Base-by-base conservation (phyloP, 306 rosid species). In the Pueraria montana region DNA sequence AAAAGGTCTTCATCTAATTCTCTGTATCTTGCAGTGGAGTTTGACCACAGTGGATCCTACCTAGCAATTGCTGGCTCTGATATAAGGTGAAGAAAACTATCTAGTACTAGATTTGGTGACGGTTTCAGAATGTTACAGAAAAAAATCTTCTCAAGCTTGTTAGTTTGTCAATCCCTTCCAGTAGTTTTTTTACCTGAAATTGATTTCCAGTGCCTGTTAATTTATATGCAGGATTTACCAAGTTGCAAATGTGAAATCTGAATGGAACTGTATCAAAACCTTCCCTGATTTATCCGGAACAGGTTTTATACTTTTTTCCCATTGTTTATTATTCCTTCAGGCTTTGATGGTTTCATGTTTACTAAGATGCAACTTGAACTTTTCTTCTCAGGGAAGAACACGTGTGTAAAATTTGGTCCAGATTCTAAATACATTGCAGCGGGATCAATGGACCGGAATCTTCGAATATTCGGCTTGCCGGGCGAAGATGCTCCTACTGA, bases 211-310 rank as follows among this genome's bases (percentile, higher is more conserved):
- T 48, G 49, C 80, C 16, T 82, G 81, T 42, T 83, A 65, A 81
- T 62, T 40, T 79, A 56, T 79, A 56, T 84, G 92, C 97, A 96
- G 99, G 84, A 91, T 96, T 80, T 88, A 92, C 90, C 99, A 96
- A 89, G 97, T 92, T 74, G 96, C 98, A 0, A 94, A 89, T 83
- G 98, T 96, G 81, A 96, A 96, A 84, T 89, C 91, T 55, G 99
- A 96, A 86, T 96, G 99, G 99, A 94, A 90, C 87, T 86, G 93
- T 55, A 84, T 96, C 88, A 94, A 94, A 87, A 94, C 98, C 16
- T 81, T 96, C 70, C 99, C 98, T 27, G 99, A 96, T 87, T 81
- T 96, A 76, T 96, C 99, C 21, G 98, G 99, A 87, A 96, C 99
- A 91, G 97, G 99, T 96, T 77, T 45, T 4, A 6, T 70, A 58